phyloP scores from a whole-genome alignment of 192 early-diverging fungal genomes.

The Backusella australiensis region DNA sequence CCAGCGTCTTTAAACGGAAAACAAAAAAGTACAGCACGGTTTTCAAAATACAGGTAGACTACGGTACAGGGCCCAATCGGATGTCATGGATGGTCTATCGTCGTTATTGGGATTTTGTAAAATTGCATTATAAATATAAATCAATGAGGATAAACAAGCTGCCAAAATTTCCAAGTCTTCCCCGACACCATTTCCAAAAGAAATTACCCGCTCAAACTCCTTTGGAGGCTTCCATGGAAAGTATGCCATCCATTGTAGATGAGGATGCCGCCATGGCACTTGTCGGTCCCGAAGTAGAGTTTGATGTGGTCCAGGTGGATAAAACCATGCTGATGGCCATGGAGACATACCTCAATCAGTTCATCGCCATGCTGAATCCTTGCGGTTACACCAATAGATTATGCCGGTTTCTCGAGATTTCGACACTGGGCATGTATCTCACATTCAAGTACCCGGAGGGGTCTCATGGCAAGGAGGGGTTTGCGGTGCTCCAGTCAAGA shows the following conservation, averaged over 20 bases:
- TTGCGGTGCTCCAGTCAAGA: constrained; percentile 45
- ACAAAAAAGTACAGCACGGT: background rate
- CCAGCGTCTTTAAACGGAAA: background rate
- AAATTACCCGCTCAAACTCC: background rate
- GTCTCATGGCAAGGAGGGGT: constrained; percentile 70
- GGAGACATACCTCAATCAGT: constrained; percentile 32
- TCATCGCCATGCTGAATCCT: constrained; percentile 37
- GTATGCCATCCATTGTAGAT: background rate
- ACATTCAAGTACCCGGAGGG: constrained; percentile 33
- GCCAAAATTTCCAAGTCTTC: constrained; percentile 24
- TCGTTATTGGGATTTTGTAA: constrained; percentile 32
- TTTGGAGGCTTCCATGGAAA: background rate
- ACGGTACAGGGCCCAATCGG: constrained; percentile 5
- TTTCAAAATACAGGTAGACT: background rate
- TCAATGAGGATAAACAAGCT: background rate
- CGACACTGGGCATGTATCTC: constrained; percentile 37
- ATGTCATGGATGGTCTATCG: constrained; percentile 28
- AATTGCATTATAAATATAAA: constrained; percentile 31
- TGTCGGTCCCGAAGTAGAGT: background rate
- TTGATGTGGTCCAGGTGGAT: background rate
- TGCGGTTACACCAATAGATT: constrained; percentile 42
- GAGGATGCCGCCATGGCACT: background rate
- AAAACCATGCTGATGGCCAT: background rate
- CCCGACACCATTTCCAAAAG: background rate
- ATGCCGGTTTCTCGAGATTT: constrained; percentile 51